A percentile compares a stretch with the other conserved stretches of the same genome.
These are phyloP conservation scores for Westerdykella sp. DNA, from an alignment of 2,329 filamentous ascomycete genomes.

Conservation along the genomic window DNA sequence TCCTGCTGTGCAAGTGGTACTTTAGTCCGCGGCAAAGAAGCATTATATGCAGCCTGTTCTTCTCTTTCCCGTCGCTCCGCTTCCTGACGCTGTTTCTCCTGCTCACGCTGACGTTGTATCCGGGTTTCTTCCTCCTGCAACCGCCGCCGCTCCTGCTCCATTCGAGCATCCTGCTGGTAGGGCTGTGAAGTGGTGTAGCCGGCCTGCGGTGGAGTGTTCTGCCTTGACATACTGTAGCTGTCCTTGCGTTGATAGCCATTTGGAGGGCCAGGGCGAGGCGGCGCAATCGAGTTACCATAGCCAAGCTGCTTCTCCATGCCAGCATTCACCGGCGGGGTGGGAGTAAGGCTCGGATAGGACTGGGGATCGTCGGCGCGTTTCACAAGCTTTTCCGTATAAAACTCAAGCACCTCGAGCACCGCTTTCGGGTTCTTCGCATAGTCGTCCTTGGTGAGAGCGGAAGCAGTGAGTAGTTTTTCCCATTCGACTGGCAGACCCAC, in stretches of 20 bases:
- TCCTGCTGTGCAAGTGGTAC: slow-evolving; percentile 83
- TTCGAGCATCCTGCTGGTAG: slow-evolving; percentile 31
- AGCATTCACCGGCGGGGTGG: slow-evolving; percentile 54
- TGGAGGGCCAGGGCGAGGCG: slow-evolving; percentile 43
- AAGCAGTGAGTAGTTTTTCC: slow-evolving; percentile 93
- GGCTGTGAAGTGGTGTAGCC: slow-evolving; percentile 27
- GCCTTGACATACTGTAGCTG: slow-evolving; percentile 37
- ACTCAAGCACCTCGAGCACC: slow-evolving; percentile 70
- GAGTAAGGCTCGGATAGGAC: slow-evolving; percentile 61
- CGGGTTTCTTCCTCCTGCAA: slow-evolving; percentile 38
- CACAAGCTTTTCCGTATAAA: slow-evolving; percentile 73
- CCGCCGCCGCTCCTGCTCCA: slow-evolving; percentile 36
- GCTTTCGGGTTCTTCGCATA: slow-evolving; percentile 85
- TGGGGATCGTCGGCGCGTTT: slow-evolving; percentile 67
- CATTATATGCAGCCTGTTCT: slow-evolving; percentile 84
- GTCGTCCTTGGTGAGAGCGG: slow-evolving; percentile 96
- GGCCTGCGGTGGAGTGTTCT: slow-evolving; percentile 26
- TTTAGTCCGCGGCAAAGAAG: slow-evolving; percentile 75
- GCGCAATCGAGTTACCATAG: slow-evolving; percentile 43
- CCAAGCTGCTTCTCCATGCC: slow-evolving; percentile 46
- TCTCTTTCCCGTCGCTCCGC: slow-evolving; percentile 49
- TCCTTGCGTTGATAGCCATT: slow-evolving; percentile 40
- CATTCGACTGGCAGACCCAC: slow-evolving; percentile 91
- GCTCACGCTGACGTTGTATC: slow-evolving; percentile 34
- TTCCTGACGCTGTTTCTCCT: slow-evolving; percentile 37